Base-by-base conservation (phyloP, 331 rosid genomes). In the Dryas integrifolia region DNA sequence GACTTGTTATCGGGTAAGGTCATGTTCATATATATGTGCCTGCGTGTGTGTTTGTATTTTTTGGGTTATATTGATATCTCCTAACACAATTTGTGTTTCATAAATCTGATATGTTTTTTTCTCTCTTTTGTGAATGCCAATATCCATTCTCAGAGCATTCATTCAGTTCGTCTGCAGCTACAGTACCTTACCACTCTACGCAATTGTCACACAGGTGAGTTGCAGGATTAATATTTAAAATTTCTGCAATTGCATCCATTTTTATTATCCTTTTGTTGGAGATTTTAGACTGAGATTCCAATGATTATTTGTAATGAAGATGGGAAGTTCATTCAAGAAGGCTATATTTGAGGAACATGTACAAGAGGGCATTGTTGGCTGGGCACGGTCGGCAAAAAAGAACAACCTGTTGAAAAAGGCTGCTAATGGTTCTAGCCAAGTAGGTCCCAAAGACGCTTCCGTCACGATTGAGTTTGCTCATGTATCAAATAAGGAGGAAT, bases 1-100 rank as follows among this genome's bases (percentile, higher is more conserved):
- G 97, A 88, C 96, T 92, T 43, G 39, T 92, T 16, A 85, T 92
- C 56, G 97, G 96, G 97, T 92, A 84, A 80, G 53, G 4, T 21
- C 40, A 57, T 10, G 38, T 10, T 49, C 53, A 10, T 13, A 0
- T 24, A 9, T 21, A 57, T 3, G 9, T 24, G 15, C 7, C 26
- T 24, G 39, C 35, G 3, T 30, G 35, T 30, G 35, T 30, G 35
- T 30, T 1, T 30, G 35, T 30, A 30, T 30, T 30, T 30, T 30
- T 30, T 30, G 2, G 3, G 35, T 30, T 30, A 57, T 57, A 57
- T 57, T 7, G 16, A 9, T 10, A 8, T 57, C 8, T 57, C 10
- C 59, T 26, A 53, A 53, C 59, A 53, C 13, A 53, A 8, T 30
- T 30, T 30, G 35, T 30, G 24, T 10, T 57, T 57, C 40, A 57